Percentiles rank a stretch among this genome's conserved stretches.
Evolutionary conservation across 2,329 filamentous ascomycete genomes (phyloP).

Genomic region (Cercospora sojina): DNA sequence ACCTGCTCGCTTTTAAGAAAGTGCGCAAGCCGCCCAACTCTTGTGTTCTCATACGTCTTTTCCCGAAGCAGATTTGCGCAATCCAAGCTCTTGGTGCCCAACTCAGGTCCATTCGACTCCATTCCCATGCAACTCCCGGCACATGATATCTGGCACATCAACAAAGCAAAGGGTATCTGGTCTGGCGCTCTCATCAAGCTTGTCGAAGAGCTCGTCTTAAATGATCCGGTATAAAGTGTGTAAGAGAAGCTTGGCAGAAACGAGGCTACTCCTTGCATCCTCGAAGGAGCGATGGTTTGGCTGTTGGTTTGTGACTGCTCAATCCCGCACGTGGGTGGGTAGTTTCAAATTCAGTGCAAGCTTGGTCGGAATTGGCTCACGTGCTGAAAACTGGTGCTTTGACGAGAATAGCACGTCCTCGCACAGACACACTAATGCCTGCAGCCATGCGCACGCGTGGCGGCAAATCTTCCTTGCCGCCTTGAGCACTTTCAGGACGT

Average conservation of each 20-base stretch:
- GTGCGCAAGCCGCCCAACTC: background rate
- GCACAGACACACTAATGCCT: constrained; percentile 49
- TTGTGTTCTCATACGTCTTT: background rate
- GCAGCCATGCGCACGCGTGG: constrained; percentile 50
- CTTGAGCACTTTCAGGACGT: constrained; percentile 44
- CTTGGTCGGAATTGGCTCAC: constrained; percentile 12
- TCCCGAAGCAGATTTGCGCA: background rate
- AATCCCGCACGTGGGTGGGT: background rate
- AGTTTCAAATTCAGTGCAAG: background rate
- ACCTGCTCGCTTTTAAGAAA: background rate
- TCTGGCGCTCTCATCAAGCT: constrained; percentile 6
- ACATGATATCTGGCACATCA: background rate
- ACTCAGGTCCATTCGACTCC: background rate
- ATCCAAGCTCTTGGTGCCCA: background rate
- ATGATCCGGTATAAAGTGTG: constrained; percentile 3
- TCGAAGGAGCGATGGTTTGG: background rate
- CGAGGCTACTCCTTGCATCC: background rate
- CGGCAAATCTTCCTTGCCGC: constrained; percentile 43
- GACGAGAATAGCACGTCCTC: constrained; percentile 50
- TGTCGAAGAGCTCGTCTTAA: background rate
- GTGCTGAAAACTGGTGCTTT: constrained; percentile 50
- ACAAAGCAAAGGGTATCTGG: constrained; percentile 16
- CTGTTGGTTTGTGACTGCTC: background rate
- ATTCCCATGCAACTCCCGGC: background rate
- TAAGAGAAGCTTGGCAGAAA: background rate